Evolutionary conservation across 2,329 filamentous ascomycete species (phyloP).

Genomic region (Periconia digitata): DNA sequence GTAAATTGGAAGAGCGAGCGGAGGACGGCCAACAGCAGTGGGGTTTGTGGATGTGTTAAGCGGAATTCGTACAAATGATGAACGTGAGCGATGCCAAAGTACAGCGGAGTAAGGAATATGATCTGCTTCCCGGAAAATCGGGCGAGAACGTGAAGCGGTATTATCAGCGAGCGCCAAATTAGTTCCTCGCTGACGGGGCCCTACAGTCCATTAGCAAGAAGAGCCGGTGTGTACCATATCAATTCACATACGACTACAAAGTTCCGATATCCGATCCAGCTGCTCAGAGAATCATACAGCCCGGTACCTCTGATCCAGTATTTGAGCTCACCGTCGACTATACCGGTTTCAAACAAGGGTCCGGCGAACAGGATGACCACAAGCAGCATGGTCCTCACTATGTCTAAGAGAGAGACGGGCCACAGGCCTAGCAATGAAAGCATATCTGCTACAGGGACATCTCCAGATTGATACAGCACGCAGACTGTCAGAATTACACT

Average conservation of each 20-base stretch:
- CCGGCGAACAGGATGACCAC: slow-evolving; percentile 80
- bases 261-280: slow-evolving; percentile 85
- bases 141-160: slow-evolving; percentile 79
- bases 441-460: slow-evolving; percentile 54
- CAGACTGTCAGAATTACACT: slow-evolving; percentile 68
- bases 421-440: slow-evolving; percentile 78
- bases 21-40: slow-evolving; percentile 63
- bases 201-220: slow-evolving; percentile 20
- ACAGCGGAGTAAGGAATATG: slow-evolving; percentile 79
- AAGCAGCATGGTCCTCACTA: slow-evolving; percentile 65
- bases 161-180: slow-evolving; percentile 84
- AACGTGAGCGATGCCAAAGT: slow-evolving; percentile 90
- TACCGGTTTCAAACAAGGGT: slow-evolving; percentile 76
- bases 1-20: slow-evolving; percentile 80
- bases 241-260: slow-evolving; percentile 71
- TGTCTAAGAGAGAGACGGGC: slow-evolving; percentile 69
- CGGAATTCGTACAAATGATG: slow-evolving; percentile 97
- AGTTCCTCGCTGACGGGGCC: slow-evolving; percentile 91
- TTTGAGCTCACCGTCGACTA: slow-evolving; percentile 71
- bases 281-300: slow-evolving; percentile 60
- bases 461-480: slow-evolving; percentile 61
- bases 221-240: background rate
- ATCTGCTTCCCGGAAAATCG: slow-evolving; percentile 55
- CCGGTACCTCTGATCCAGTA: slow-evolving; percentile 62
- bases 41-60: slow-evolving; percentile 72